Evolutionary conservation across 305 asterid species (phyloP).

Genomic region (Fraxinus baroniana): DNA sequence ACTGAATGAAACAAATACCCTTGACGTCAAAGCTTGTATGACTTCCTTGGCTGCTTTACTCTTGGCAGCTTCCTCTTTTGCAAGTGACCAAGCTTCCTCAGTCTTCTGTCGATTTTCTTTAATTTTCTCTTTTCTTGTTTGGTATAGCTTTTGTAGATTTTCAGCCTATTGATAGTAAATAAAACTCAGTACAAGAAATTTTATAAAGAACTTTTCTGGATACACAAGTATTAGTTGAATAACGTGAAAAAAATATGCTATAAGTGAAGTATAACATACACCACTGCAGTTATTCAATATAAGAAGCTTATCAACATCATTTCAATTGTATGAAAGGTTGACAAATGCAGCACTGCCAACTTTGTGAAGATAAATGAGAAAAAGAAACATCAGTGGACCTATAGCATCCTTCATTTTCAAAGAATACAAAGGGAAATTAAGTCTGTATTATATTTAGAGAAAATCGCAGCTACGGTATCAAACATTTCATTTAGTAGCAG

Average conservation of each 20-base stretch:
- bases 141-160: conserved; percentile 37
- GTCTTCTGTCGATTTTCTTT: conserved; percentile 34
- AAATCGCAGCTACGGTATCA: too few relatives aligned
- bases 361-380: neutral
- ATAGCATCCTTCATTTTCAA: neutral
- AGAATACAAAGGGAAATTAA: neutral
- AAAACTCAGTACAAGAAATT: neutral
- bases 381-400: neutral
- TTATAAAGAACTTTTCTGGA: neutral
- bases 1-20: conserved; percentile 27
- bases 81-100: conserved; percentile 45
- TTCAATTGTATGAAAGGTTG: neutral
- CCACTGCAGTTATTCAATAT: neutral
- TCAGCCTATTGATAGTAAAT: conserved; percentile 28
- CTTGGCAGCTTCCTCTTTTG: conserved; percentile 50
- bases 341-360: neutral
- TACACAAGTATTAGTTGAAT: neutral
- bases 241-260: neutral
- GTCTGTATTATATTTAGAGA: neutral
- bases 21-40: conserved; percentile 41
- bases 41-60: conserved; percentile 51
- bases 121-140: conserved; percentile 40
- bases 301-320: neutral
- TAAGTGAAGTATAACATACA: neutral
- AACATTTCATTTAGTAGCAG: too few relatives aligned